Percentiles rank a stretch among this genome's conserved stretches.
These are phyloP conservation scores for Neonectria faginata DNA, from an alignment of 2,329 filamentous ascomycete species.

Conservation along the genomic window DNA sequence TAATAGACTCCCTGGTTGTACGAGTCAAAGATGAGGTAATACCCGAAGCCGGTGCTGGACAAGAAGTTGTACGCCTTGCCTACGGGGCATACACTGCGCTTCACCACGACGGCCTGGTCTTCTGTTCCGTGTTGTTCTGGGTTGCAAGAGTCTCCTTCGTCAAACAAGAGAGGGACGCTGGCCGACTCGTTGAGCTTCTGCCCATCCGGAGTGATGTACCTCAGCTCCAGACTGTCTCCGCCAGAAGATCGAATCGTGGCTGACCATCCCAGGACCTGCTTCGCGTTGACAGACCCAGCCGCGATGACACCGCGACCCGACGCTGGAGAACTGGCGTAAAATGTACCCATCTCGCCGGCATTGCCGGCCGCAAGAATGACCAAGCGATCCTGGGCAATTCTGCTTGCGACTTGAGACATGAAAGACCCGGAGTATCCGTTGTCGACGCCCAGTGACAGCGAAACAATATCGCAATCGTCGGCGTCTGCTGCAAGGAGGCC, in stretches of 20 bases:
- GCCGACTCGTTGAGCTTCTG: conserved; percentile 31
- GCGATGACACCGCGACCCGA: conserved; percentile 26
- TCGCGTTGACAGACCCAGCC: conserved; percentile 30
- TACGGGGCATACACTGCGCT: conserved; percentile 27
- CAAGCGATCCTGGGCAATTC: conserved; percentile 26
- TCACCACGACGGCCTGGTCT: conserved; percentile 23
- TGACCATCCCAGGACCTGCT: conserved; percentile 33
- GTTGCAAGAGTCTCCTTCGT: conserved; percentile 34
- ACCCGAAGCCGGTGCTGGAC: conserved; percentile 26
- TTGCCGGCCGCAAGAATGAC: conserved; percentile 33
- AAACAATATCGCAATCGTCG: conserved; percentile 41
- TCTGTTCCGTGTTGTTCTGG: conserved; percentile 14
- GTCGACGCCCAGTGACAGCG: conserved; percentile 30
- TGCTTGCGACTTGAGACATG: conserved; percentile 20
- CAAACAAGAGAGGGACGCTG: conserved; percentile 21
- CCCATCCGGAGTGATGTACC: conserved; percentile 31
- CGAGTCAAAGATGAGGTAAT: conserved; percentile 30
- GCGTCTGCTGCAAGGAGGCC: conserved; percentile 39
- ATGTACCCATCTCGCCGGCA: conserved; percentile 23
- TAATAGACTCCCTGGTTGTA: conserved; percentile 40
- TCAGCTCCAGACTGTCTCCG: conserved; percentile 26
- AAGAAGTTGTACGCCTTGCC: not conserved
- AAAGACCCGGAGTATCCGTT: conserved; percentile 22
- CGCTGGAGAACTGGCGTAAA: conserved; percentile 33
- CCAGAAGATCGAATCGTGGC: conserved; percentile 27